Base-by-base conservation (phyloP, 1,284 basidiomycete species). In the Papiliotrema terrestris region DNA sequence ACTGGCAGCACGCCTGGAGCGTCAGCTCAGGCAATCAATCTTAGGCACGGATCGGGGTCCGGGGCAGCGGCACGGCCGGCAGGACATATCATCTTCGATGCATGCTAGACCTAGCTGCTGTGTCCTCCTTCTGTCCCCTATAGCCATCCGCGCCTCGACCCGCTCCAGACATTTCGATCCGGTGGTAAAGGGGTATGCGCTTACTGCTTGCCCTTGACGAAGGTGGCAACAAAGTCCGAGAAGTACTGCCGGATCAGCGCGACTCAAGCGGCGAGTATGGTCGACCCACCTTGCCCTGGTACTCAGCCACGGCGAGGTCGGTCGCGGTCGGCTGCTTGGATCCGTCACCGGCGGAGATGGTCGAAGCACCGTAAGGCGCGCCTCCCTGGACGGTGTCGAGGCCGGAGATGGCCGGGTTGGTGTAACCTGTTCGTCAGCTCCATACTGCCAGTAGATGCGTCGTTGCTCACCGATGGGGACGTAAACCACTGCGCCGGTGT, bases 321-420 rank as follows among this genome's bases (percentile, higher is more conserved):
- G 83, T 81, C 11, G 77, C 67, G 29, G 79, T 78, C 20, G 89
- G 85, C 66, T 82, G 78, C 58, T 86, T 83, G 35, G 81, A 80
- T 51, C 88, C 88, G 65, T 86, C 83, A 41, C 79, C 66, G 52
- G 76, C 81, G 44, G 87, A 83, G 68, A 86, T 81, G 42, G 86
- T 86, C 32, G 86, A 86, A 32, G 86, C 84, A 60, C 86, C 87
- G 61, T 70, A 81, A n/a, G 79, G 68, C 8, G 75, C 67, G 82
- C 86, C 86, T 68, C 89, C 90, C 67, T 84, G 87, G 51, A 86
- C 80, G 73, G 86, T 83, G 15, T 68, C 73, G 50, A 88, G 55
- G 76, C 83, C 82, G 38, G 83, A 76, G 60, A 91, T 71, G 68
- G 85, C 82, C 1, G 77, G 68, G 58, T 80, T 69, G 44, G 81